phyloP scores from a whole-genome alignment of 2,329 filamentous ascomycete species.

The Paraphoma sp. region DNA sequence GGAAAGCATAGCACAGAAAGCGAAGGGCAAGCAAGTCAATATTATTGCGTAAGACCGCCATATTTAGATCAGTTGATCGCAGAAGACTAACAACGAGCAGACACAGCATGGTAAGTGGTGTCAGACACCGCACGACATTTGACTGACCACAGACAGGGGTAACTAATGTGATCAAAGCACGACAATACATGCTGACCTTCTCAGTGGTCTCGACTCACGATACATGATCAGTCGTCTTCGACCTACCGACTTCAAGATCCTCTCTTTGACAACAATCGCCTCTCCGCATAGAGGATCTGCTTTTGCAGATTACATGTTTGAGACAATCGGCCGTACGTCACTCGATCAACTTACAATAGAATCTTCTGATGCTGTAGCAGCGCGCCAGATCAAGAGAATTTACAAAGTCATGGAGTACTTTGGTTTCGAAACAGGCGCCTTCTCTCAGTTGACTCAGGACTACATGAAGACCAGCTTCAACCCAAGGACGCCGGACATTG shows the following conservation, averaged over 20 bases:
- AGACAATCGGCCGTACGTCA: slow-evolving; percentile 61
- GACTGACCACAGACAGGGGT: slow-evolving; percentile 46
- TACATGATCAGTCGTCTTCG: slow-evolving; percentile 68
- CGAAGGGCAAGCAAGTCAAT: slow-evolving; percentile 65
- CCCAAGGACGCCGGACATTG: slow-evolving; percentile 61
- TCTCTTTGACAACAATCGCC: slow-evolving; percentile 70
- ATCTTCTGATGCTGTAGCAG: slow-evolving; percentile 27
- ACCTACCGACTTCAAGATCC: slow-evolving; percentile 74
- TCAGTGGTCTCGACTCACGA: slow-evolving; percentile 66
- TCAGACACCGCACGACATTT: not conserved
- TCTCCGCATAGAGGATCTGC: slow-evolving; percentile 67
- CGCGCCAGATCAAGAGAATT: slow-evolving; percentile 59
- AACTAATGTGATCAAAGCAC: slow-evolving; percentile 13
- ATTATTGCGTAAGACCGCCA: slow-evolving; percentile 59
- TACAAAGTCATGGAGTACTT: slow-evolving; percentile 63
- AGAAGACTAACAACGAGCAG: slow-evolving; percentile 35
- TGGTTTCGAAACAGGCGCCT: slow-evolving; percentile 65
- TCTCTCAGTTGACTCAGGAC: slow-evolving; percentile 65
- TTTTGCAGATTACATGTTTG: slow-evolving; percentile 67
- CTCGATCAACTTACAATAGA: slow-evolving; percentile 20
- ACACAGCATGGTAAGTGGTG: slow-evolving; percentile 60
- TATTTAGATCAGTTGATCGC: not conserved
- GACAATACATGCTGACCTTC: slow-evolving; percentile 18
- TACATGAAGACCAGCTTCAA: slow-evolving; percentile 68
- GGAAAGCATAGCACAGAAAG: slow-evolving; percentile 60